Evolutionary conservation across 2,329 filamentous ascomycete genomes (phyloP).

Genomic region (Botryosphaeria dothidea): DNA sequence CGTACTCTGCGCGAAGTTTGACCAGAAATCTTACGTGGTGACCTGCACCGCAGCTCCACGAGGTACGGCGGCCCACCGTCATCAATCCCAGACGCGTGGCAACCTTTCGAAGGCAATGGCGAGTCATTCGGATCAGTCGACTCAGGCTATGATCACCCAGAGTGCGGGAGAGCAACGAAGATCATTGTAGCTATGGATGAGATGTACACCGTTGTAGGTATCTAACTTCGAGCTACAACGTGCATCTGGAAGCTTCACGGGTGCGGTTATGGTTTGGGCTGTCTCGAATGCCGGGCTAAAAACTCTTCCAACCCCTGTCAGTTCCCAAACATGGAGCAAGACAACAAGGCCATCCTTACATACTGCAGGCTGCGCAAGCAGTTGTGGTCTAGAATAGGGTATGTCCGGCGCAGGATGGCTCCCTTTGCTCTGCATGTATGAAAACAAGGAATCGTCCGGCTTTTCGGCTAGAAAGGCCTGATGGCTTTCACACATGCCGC

Average conservation of each 20-base stretch:
- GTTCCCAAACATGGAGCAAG: not conserved
- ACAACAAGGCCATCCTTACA: conserved; percentile 2
- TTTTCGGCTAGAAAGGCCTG: not conserved
- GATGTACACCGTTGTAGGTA: not conserved
- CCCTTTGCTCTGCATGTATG: not conserved
- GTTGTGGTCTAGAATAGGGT: not conserved
- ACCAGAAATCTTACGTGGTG: not conserved
- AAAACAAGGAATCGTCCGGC: not conserved
- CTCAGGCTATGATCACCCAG: not conserved
- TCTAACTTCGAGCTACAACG: not conserved
- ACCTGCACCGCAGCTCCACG: not conserved
- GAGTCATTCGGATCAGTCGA: not conserved
- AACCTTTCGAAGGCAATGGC: not conserved
- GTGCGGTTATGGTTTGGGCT: not conserved
- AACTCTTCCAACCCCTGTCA: not conserved
- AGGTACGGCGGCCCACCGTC: not conserved
- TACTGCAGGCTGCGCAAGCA: not conserved
- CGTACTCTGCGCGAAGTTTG: not conserved
- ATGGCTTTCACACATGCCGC: not conserved
- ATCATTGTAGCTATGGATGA: not conserved
- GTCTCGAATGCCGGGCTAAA: not conserved
- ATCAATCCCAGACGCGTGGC: not conserved
- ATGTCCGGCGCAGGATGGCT: not conserved
- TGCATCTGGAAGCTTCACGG: not conserved
- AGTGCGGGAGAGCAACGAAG: not conserved